These are phyloP conservation scores for Penicillium silybi DNA, from an alignment of 495 filamentous ascomycete genomes.

Conservation along the genomic window DNA sequence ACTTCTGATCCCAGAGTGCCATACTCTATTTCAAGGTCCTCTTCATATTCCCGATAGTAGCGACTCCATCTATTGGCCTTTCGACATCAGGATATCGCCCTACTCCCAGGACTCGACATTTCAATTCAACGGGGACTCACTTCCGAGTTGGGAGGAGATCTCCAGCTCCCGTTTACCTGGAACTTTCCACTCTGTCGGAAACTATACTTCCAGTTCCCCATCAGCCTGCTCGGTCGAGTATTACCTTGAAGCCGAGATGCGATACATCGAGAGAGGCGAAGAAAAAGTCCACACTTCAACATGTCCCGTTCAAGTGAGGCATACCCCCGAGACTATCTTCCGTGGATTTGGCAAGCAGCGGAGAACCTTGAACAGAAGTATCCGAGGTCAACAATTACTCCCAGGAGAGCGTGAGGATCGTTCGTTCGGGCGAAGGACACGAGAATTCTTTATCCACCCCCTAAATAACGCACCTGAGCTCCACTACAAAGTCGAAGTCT, in stretches of 20 bases:
- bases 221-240: background rate
- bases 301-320: background rate
- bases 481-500: background rate
- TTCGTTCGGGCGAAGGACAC: background rate
- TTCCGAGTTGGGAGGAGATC: background rate
- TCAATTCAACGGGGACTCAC: background rate
- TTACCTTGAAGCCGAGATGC: background rate
- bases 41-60: background rate
- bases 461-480: background rate
- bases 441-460: background rate
- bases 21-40: background rate
- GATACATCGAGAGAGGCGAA: background rate
- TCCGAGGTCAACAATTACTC: background rate
- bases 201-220: background rate
- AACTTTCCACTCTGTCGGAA: background rate
- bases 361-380: background rate
- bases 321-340: background rate
- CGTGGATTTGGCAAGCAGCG: background rate
- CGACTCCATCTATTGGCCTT: background rate
- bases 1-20: background rate
- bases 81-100: background rate
- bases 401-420: background rate
- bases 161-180: background rate
- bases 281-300: background rate
- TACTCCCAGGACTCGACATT: background rate